Base-by-base conservation (phyloP, 2,329 filamentous ascomycete genomes). In the Teratosphaeria viscida region DNA sequence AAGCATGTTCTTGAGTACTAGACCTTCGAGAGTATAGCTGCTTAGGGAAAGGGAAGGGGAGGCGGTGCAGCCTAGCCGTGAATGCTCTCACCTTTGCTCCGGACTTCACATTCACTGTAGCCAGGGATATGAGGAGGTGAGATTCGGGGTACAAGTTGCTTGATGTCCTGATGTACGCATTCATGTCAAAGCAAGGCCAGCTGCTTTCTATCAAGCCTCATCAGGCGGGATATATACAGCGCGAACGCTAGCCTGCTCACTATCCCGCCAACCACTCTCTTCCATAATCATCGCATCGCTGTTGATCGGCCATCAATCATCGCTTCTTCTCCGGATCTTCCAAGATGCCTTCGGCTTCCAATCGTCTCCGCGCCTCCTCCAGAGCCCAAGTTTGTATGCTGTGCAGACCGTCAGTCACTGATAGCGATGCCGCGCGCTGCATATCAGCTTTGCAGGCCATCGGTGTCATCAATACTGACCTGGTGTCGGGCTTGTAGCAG, bases 381-480 rank as follows among this genome's bases (percentile, higher is more conserved):
- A 99, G 85, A 64, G 94, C 94, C 94, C 94, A 99, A 59, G 92
- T 97, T 81, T 97, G 94, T 85, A 99, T 96, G 76, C 94, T 99
- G 70, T 39, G 23, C 5, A 35, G 29, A 16, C 23, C 47, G 26
- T 63, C 34, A 66, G 62, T 43, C 54, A 23, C n/a, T 8, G 5
- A 5, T 19, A 54, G 34, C 43, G 16, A 10, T 54, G 8, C 54
- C 55, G 3, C 10, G 12, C 27, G 19, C 49, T 32, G 14, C 32
- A 23, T 16, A 12, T 7, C 16, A 39, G 16, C 2, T 19, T 5
- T 11, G 19, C 19, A 10, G 52, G 10, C 27, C 12, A 29, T 26
- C 23, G 1, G 6, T 16, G 14, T 54, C 5, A 14, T 32, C 52
- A 7, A 54, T 54, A 54, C 92, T 79, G 82, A 99, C 94, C 90